These are phyloP conservation scores for Cicer pinnatifidum DNA, from an alignment of 306 rosid genomes.

Conservation along the genomic window DNA sequence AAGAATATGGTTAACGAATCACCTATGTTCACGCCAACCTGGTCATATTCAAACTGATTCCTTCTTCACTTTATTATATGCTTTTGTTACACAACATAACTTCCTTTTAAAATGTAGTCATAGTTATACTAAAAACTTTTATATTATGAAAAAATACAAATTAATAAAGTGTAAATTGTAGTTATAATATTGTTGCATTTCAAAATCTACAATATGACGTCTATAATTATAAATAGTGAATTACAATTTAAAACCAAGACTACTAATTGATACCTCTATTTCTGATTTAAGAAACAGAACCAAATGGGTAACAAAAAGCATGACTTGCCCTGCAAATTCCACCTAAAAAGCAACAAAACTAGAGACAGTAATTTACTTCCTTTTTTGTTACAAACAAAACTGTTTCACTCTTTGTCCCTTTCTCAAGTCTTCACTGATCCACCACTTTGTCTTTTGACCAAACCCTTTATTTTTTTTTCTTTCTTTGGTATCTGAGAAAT, in stretches of 20 bases:
- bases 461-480: slow-evolving; percentile 34
- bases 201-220: too few species aligned
- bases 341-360: slow-evolving; percentile 62
- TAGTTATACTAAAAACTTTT: too few species aligned
- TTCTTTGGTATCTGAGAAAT: slow-evolving; percentile 39
- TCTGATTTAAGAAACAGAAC: slow-evolving; percentile 45
- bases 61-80: slow-evolving; percentile 33
- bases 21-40: slow-evolving; percentile 44
- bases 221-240: too few species aligned
- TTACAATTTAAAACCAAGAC: too few species aligned
- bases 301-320: slow-evolving; percentile 51
- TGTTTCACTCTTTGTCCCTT: slow-evolving; percentile 45
- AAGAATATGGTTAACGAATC: neutral
- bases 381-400: slow-evolving; percentile 37
- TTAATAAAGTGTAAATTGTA: too few species aligned
- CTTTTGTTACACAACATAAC: neutral
- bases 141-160: too few species aligned
- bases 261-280: slow-evolving; percentile 23
- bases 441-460: slow-evolving; percentile 62
- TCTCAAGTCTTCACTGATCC: slow-evolving; percentile 47
- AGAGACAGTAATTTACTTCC: slow-evolving; percentile 21
- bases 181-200: too few species aligned
- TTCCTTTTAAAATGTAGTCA: too few species aligned
- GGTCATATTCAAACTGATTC: slow-evolving; percentile 45
- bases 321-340: slow-evolving; percentile 41